These are phyloP conservation scores for Phytophthora syringae DNA, from an alignment of 352 stramenopile genomes.

Conservation along the genomic window DNA sequence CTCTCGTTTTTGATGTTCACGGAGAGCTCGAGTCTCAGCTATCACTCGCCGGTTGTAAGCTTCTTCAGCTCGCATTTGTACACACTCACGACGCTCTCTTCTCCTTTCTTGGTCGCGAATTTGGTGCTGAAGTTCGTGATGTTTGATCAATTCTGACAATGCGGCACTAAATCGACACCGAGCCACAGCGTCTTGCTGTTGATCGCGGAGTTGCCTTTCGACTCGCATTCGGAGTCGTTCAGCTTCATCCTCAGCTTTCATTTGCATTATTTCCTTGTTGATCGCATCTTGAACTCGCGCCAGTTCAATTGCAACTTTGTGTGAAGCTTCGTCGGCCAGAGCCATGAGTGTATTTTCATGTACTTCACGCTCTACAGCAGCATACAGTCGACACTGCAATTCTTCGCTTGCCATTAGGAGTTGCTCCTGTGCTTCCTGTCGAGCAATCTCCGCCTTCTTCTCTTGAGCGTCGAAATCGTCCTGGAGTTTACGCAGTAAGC, in stretches of 20 bases:
- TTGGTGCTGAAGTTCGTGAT: slow-evolving; percentile 24
- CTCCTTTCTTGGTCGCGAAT: slow-evolving; percentile 28
- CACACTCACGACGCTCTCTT: slow-evolving; percentile 40
- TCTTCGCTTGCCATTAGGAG: slow-evolving; percentile 29
- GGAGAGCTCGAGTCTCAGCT: slow-evolving; percentile 25
- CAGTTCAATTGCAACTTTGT: background rate
- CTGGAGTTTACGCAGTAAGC: slow-evolving; percentile 24
- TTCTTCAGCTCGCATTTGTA: slow-evolving; percentile 63
- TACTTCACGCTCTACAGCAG: slow-evolving; percentile 19
- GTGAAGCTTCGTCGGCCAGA: slow-evolving; percentile 30
- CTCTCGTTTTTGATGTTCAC: slow-evolving; percentile 19
- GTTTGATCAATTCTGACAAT: slow-evolving; percentile 37
- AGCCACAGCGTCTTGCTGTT: slow-evolving; percentile 15
- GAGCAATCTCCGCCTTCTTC: slow-evolving; percentile 4
- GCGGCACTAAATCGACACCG: slow-evolving; percentile 21
- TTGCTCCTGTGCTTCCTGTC: slow-evolving; percentile 23
- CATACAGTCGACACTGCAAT: background rate
- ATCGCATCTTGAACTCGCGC: slow-evolving; percentile 6
- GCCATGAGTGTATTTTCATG: slow-evolving; percentile 11
- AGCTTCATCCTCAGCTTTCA: slow-evolving; percentile 32
- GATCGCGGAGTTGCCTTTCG: slow-evolving; percentile 11
- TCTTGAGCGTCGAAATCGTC: slow-evolving; percentile 30
- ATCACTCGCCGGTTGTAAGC: slow-evolving; percentile 32
- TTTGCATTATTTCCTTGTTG: slow-evolving; percentile 4
- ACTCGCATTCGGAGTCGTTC: slow-evolving; percentile 26